Evolutionary conservation across 2,329 filamentous ascomycete species (phyloP).

Genomic region (Parafenestella ontariensis): DNA sequence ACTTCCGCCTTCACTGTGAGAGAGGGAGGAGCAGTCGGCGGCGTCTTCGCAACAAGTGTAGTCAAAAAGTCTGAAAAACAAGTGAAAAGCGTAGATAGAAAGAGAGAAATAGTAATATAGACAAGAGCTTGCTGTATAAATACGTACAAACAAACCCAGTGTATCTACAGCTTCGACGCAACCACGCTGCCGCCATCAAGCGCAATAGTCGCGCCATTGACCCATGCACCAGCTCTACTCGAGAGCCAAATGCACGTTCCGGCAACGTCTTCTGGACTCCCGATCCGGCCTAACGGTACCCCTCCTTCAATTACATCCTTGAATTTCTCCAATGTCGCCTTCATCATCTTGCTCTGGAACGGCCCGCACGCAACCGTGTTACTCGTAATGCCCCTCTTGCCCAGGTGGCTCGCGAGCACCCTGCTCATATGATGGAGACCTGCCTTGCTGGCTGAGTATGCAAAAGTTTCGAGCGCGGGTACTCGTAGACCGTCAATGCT

Average conservation of each 20-base stretch:
- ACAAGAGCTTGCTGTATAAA: background rate
- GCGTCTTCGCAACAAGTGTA: too few species aligned
- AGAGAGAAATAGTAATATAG: background rate
- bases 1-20: too few species aligned
- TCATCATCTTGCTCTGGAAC: slow-evolving; percentile 77
- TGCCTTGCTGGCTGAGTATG: slow-evolving; percentile 68
- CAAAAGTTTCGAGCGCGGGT: slow-evolving; percentile 64
- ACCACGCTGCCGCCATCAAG: slow-evolving; percentile 51
- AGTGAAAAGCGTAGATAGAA: too few species aligned
- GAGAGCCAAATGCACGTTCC: slow-evolving; percentile 74
- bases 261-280: slow-evolving; percentile 71
- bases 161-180: slow-evolving; percentile 44
- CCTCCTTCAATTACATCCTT: slow-evolving; percentile 63
- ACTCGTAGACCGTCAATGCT: slow-evolving; percentile 68
- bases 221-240: slow-evolving; percentile 66
- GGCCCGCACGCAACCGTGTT: slow-evolving; percentile 77
- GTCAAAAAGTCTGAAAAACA: too few species aligned
- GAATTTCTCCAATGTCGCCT: slow-evolving; percentile 67
- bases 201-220: slow-evolving; percentile 54
- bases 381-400: slow-evolving; percentile 65
- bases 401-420: slow-evolving; percentile 69
- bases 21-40: too few species aligned
- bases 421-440: slow-evolving; percentile 70
- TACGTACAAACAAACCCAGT: background rate
- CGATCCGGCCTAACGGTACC: slow-evolving; percentile 72